A percentile compares a stretch with the other conserved stretches of the same genome.
phyloP scores from a whole-genome alignment of 2,329 filamentous ascomycete genomes.

The Rosellinia necatrix region DNA sequence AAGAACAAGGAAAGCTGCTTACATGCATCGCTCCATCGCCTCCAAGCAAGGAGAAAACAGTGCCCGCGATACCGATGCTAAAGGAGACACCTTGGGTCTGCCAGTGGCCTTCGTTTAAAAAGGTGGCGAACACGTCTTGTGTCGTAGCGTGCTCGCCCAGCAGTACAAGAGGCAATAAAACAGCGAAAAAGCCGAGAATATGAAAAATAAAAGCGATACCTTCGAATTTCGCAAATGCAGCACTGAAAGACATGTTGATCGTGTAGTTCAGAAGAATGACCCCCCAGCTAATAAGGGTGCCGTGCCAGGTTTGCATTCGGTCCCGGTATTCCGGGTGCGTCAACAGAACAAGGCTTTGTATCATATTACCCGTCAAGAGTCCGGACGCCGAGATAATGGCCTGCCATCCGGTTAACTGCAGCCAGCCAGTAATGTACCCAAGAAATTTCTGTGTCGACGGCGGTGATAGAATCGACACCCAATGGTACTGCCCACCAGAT shows the following conservation, averaged over 20 bases:
- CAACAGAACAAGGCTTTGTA: no score
- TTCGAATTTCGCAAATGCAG: constrained; percentile 44
- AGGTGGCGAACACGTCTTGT: constrained; percentile 51
- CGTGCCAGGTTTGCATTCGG: constrained; percentile 21
- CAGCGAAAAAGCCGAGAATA: constrained; percentile 39
- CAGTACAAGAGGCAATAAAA: constrained; percentile 41
- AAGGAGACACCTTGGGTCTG: constrained; percentile 45
- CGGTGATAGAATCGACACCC: no score
- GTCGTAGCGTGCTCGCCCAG: constrained; percentile 40
- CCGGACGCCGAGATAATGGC: no score
- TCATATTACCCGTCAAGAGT: no score
- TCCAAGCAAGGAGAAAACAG: constrained; percentile 42
- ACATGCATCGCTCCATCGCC: constrained; percentile 43
- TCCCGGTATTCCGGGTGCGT: no score
- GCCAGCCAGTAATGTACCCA: no score
- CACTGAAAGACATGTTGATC: not conserved
- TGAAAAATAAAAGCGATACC: constrained; percentile 47
- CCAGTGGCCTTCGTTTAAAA: constrained; percentile 55
- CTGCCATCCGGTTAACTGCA: no score
- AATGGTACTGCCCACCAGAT: no score
- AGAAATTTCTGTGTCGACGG: no score
- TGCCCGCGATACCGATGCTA: constrained; percentile 26
- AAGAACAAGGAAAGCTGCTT: no score
- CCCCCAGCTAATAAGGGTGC: constrained; percentile 8
- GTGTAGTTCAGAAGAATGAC: not conserved